Evolutionary conservation across 768 basidiomycete species (phyloP).

Genomic region (Kwoniella newhampshirensis): DNA sequence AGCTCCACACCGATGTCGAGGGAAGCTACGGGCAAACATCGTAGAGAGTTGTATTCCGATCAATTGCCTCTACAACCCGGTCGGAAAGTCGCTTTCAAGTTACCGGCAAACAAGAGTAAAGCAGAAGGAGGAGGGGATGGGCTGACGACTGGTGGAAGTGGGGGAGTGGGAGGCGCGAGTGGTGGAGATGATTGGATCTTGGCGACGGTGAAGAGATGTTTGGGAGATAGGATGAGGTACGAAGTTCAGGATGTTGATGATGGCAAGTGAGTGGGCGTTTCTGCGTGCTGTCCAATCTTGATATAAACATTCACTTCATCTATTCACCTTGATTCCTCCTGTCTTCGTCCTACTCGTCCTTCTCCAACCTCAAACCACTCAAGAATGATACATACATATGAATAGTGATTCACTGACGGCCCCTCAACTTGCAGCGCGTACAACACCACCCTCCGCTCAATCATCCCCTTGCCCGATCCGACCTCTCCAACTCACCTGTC

Average conservation of each 20-base stretch:
- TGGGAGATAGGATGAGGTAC: slow-evolving; percentile 55
- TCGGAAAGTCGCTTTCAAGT: slow-evolving; percentile 52
- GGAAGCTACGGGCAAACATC: slow-evolving; percentile 31
- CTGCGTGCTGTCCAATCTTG: too few relatives aligned
- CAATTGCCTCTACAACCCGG: slow-evolving; percentile 54
- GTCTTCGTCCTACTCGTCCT: too few relatives aligned
- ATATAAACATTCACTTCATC: too few relatives aligned
- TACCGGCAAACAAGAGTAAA: slow-evolving; percentile 27
- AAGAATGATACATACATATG: slow-evolving; percentile 2
- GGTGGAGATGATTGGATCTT: slow-evolving; percentile 55
- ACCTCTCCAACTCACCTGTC: slow-evolving; percentile 35
- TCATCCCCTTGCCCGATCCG: slow-evolving; percentile 55
- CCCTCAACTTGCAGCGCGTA: slow-evolving; percentile 6
- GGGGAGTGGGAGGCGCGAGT: slow-evolving; percentile 1
- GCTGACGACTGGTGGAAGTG: slow-evolving; percentile 2
- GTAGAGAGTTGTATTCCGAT: slow-evolving; percentile 43
- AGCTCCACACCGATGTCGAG: slow-evolving; percentile 21
- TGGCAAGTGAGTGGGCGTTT: slow-evolving; percentile 35
- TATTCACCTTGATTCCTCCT: too few relatives aligned
- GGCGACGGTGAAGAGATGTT: slow-evolving; percentile 50
- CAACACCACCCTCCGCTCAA: slow-evolving; percentile 53
- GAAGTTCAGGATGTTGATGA: slow-evolving; percentile 55
- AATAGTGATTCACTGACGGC: not conserved
- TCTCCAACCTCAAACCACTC: too few relatives aligned
- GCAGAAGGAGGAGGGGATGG: not conserved